These are phyloP conservation scores for Trametes hirsuta DNA, from an alignment of 1,284 basidiomycete species.

Conservation along the genomic window DNA sequence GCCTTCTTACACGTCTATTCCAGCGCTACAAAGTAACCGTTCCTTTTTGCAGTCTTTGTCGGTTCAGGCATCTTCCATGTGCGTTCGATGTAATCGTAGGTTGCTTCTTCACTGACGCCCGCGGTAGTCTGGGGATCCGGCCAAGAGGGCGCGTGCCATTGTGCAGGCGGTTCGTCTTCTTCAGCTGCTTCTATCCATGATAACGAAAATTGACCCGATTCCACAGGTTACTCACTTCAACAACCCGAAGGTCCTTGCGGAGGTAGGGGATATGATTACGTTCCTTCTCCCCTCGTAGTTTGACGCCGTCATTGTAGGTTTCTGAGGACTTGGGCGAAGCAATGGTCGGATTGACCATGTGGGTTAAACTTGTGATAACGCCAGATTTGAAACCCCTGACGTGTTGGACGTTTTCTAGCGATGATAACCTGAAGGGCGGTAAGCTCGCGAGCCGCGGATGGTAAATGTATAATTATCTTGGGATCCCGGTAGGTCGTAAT, in stretches of 20 bases:
- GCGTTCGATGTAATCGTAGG: slow-evolving; percentile 35
- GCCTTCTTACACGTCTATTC: slow-evolving; percentile 26
- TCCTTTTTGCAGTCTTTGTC: slow-evolving; percentile 70
- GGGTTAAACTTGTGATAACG: slow-evolving; percentile 33
- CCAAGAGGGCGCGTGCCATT: slow-evolving; percentile 94
- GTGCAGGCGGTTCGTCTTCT: slow-evolving; percentile 81
- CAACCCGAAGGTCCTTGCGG: slow-evolving; percentile 85
- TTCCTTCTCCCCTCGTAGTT: slow-evolving; percentile 1
- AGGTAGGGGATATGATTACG: slow-evolving; percentile 45
- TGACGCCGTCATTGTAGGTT: slow-evolving; percentile 49
- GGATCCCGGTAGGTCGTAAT: not conserved
- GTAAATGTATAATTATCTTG: slow-evolving; percentile 36
- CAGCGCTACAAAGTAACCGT: slow-evolving; percentile 14
- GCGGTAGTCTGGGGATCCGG: slow-evolving; percentile 86
- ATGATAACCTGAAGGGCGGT: slow-evolving; percentile 68
- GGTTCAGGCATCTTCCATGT: slow-evolving; percentile 95
- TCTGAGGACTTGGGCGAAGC: slow-evolving; percentile 90
- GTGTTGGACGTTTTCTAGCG: slow-evolving; percentile 41
- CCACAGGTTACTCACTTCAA: slow-evolving; percentile 90
- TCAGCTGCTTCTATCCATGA: not conserved
- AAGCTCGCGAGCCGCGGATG: slow-evolving; percentile 52
- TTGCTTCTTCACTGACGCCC: slow-evolving; percentile 11
- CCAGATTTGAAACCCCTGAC: not conserved
- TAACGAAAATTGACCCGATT: slow-evolving; percentile 11
- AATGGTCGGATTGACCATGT: slow-evolving; percentile 95